Percentiles rank a stretch among this genome's conserved stretches.
phyloP scores from a whole-genome alignment of 129 eudicot species.

The Daucus carota region DNA sequence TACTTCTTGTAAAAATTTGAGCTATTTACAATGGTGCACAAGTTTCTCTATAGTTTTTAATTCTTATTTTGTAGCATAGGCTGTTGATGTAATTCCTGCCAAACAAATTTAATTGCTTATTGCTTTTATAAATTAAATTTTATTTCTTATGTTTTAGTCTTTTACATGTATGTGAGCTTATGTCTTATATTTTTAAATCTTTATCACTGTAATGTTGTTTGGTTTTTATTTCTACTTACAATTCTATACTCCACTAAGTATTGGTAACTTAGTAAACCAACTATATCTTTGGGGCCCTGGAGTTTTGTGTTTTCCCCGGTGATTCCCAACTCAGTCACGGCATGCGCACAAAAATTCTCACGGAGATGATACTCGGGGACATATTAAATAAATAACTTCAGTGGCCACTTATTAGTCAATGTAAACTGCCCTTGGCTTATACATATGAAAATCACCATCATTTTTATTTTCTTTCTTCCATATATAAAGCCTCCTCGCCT shows the following conservation, averaged over 20 bases:
- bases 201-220: neutral
- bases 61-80: neutral
- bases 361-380: neutral
- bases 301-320: neutral
- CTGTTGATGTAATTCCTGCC: neutral
- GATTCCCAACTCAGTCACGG: neutral
- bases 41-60: neutral
- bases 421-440: too few relatives aligned
- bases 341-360: neutral
- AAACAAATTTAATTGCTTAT: neutral
- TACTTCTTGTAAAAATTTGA: neutral
- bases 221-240: neutral
- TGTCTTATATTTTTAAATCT: neutral
- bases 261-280: neutral
- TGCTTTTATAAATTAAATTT: too few relatives aligned
- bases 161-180: too few relatives aligned
- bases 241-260: neutral
- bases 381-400: neutral
- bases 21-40: neutral
- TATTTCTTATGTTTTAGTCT: too few relatives aligned
- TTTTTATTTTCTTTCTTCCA: too few relatives aligned
- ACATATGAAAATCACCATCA: too few relatives aligned
- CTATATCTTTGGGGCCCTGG: neutral
- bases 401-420: neutral
- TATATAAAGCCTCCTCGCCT: too few relatives aligned